A percentile compares a stretch with the other conserved stretches of the same genome.
Evolutionary conservation across 495 filamentous ascomycete species (phyloP).

Genomic region (Apodospora peruviana): DNA sequence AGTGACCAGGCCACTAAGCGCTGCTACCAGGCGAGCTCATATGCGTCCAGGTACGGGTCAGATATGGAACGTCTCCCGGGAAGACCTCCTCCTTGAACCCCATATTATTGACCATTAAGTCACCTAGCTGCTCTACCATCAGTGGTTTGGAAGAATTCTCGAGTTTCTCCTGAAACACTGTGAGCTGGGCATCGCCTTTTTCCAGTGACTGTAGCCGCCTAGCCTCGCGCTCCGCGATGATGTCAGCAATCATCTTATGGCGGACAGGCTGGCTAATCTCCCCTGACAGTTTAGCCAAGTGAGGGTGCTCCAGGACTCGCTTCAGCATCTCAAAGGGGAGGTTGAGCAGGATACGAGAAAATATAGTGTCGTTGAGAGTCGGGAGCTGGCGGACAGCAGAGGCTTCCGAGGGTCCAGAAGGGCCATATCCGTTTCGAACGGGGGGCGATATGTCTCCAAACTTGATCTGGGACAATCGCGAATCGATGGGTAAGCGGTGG

Average conservation of each 20-base stretch:
- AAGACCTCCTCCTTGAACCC: conserved; percentile 41
- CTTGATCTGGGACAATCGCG: conserved; percentile 53
- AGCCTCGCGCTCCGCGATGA: conserved; percentile 57
- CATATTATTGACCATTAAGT: conserved; percentile 26
- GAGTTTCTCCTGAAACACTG: conserved; percentile 13
- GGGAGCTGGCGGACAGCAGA: neutral
- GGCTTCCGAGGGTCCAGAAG: neutral
- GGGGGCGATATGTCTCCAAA: conserved; percentile 58
- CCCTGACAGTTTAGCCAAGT: conserved; percentile 36
- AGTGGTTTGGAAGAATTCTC: conserved; percentile 10
- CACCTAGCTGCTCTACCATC: conserved; percentile 13
- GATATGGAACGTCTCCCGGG: conserved; percentile 21
- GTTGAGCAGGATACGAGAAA: conserved; percentile 60
- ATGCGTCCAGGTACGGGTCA: conserved; percentile 20
- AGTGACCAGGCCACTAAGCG: neutral
- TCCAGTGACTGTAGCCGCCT: conserved; percentile 34
- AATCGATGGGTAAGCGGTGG: conserved; percentile 30
- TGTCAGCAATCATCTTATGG: conserved; percentile 41
- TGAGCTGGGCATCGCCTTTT: conserved; percentile 19
- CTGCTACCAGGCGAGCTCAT: neutral
- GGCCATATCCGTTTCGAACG: conserved; percentile 24
- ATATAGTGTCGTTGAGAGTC: conserved; percentile 20
- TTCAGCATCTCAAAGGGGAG: conserved; percentile 57
- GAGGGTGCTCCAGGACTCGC: conserved; percentile 46
- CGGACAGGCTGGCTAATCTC: conserved; percentile 37